Evolutionary conservation across 371 early-diverging fungal species (phyloP).

Genomic region (Mortierella sp.): DNA sequence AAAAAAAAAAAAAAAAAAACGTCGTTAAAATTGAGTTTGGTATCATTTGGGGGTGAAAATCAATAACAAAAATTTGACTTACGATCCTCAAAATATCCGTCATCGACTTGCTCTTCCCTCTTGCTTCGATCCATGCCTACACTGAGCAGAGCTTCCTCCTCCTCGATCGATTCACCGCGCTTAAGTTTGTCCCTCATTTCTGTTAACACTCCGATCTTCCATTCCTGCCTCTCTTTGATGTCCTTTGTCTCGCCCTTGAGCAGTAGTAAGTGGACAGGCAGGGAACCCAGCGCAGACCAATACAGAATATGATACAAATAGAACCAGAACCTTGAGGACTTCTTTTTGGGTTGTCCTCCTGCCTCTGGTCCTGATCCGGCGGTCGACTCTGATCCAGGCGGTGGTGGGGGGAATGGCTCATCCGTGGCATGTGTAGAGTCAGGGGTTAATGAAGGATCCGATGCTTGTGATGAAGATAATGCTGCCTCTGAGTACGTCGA

Average conservation of each 20-base stretch:
- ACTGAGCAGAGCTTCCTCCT: slow-evolving; percentile 45
- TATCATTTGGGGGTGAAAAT: not conserved
- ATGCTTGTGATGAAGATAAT: not conserved
- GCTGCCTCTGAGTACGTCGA: not conserved
- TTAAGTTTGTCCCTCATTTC: slow-evolving; percentile 53
- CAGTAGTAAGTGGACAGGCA: slow-evolving; percentile 44
- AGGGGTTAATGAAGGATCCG: slow-evolving; percentile 4
- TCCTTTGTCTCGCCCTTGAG: slow-evolving; percentile 45
- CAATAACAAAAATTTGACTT: slow-evolving; percentile 12
- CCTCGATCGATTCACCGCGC: slow-evolving; percentile 46
- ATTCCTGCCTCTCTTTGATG: slow-evolving; percentile 35
- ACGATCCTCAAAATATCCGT: slow-evolving; percentile 51
- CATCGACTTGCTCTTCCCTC: slow-evolving; percentile 51
- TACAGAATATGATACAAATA: slow-evolving; percentile 33
- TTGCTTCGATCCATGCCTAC: slow-evolving; percentile 40
- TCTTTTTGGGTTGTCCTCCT: slow-evolving; percentile 12
- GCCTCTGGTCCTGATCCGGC: not conserved
- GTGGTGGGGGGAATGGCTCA: not conserved
- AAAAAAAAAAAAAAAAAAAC: not conserved
- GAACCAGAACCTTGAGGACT: slow-evolving; percentile 32
- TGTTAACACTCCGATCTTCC: slow-evolving; percentile 49
- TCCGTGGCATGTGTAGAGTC: not conserved
- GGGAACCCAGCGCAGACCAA: slow-evolving; percentile 41
- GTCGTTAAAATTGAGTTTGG: not conserved
- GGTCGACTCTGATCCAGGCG: slow-evolving; percentile 5